Percentiles rank a stretch among this genome's conserved stretches.
Evolutionary conservation across 345 rosid genomes (phyloP).

Genomic region (Eucalyptus cloeziana): DNA sequence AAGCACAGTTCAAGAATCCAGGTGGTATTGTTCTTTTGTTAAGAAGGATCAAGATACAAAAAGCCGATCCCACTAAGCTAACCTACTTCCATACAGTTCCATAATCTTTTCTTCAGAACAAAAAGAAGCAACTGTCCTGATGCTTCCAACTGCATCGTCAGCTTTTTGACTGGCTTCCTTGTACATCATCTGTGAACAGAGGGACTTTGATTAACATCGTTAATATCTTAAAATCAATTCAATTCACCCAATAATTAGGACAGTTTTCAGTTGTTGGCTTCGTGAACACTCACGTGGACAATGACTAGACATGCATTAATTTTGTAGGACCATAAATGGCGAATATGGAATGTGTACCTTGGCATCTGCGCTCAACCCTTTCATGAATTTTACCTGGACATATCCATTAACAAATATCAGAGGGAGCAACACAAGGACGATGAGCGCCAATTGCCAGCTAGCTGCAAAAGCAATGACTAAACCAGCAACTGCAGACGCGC

Average conservation of each 20-base stretch:
- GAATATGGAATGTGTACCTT: constrained; percentile 22
- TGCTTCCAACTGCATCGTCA: constrained; percentile 77
- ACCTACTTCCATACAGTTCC: constrained; percentile 57
- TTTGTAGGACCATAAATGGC: not conserved
- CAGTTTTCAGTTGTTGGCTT: not conserved
- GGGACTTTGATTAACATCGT: not conserved
- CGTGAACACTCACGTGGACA: not conserved
- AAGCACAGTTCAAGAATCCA: too few relatives aligned
- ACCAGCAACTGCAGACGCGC: constrained; percentile 47
- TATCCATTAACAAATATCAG: constrained; percentile 49
- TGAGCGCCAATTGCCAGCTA: constrained; percentile 57
- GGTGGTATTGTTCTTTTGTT: too few relatives aligned
- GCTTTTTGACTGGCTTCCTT: constrained; percentile 95
- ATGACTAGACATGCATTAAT: not conserved
- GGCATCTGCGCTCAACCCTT: constrained; percentile 76
- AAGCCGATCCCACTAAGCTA: too few relatives aligned
- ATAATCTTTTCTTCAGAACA: constrained; percentile 84
- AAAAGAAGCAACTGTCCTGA: constrained; percentile 80
- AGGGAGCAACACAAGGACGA: constrained; percentile 52
- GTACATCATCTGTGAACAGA: constrained; percentile 51
- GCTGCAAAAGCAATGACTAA: constrained; percentile 67
- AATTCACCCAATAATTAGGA: not conserved
- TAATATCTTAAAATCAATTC: not conserved
- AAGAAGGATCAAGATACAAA: too few relatives aligned
- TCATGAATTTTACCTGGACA: constrained; percentile 49